Conservation (phyloP, 306 rosid species). For the Carpinus fangiana region DNA sequence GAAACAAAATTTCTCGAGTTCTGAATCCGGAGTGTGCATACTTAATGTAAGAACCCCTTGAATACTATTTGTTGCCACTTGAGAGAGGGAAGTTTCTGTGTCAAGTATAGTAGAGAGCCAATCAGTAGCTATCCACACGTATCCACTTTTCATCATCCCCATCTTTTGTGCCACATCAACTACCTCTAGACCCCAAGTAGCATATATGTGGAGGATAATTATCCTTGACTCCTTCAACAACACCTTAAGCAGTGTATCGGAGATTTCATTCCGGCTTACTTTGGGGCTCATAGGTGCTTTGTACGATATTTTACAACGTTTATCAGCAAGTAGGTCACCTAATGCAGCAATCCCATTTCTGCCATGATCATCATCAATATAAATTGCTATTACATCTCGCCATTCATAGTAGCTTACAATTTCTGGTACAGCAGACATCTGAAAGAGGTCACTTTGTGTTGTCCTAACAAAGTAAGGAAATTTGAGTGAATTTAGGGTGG, state of each 20-base stretch:
- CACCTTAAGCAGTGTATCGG: conserved; percentile 69
- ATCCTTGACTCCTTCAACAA: conserved; percentile 74
- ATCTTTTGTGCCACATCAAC: conserved; percentile 61
- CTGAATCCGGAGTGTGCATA: conserved; percentile 61
- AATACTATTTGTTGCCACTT: conserved; percentile 44
- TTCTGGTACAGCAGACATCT: conserved; percentile 83
- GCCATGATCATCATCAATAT: conserved; percentile 83
- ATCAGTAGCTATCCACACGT: conserved; percentile 85
- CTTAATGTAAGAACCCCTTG: conserved; percentile 80
- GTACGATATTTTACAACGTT: conserved; percentile 70
- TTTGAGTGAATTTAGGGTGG: conserved; percentile 82
- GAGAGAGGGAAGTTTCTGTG: conserved; percentile 38
- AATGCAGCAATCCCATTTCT: conserved; percentile 77
- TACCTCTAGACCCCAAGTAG: conserved; percentile 46
- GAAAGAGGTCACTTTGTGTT: conserved; percentile 64
- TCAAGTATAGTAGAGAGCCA: conserved; percentile 75
- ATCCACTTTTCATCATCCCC: conserved; percentile 80
- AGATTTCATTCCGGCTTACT: conserved; percentile 52
- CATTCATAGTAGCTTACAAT: conserved; percentile 62
- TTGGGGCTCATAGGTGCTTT: conserved; percentile 68
- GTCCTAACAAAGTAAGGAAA: conserved; percentile 82
- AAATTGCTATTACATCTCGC: conserved; percentile 86
- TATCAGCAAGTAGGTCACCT: conserved; percentile 75
- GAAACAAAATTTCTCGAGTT: conserved; percentile 60
- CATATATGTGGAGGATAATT: conserved; percentile 58